A percentile compares a stretch with the other conserved stretches of the same genome.
Conservation (phyloP, 257 asterid genomes). For the Oldenlandia corymbosa region DNA sequence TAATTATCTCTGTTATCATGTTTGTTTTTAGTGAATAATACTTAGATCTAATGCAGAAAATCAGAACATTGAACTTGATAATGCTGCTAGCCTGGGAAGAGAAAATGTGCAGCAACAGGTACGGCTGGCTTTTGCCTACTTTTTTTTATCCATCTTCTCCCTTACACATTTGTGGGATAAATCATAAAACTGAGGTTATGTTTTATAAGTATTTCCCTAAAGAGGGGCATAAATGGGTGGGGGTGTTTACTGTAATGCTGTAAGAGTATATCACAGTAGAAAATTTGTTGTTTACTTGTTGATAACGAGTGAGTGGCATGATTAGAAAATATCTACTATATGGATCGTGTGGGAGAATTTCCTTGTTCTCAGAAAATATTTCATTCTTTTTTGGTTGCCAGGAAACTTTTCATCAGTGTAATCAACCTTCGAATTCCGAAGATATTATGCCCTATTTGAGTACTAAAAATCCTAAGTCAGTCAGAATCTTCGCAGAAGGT, state of each 20-base stretch:
- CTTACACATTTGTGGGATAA: neutral
- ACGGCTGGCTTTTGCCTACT: slow-evolving; percentile 2
- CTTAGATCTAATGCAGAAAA: slow-evolving; percentile 28
- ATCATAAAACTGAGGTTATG: no score
- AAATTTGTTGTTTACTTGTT: no score
- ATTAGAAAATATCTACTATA: no score
- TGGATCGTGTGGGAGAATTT: neutral
- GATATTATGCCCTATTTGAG: slow-evolving; percentile 27
- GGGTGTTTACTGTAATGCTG: no score
- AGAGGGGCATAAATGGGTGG: no score
- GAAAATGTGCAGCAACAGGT: slow-evolving; percentile 46
- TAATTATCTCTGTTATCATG: no score
- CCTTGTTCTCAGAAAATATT: slow-evolving; percentile 8
- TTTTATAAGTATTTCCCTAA: no score
- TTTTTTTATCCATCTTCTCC: slow-evolving; percentile 4
- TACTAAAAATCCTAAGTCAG: slow-evolving; percentile 31
- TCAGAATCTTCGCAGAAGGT: slow-evolving; percentile 29
- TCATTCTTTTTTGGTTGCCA: slow-evolving; percentile 30
- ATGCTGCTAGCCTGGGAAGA: slow-evolving; percentile 27
- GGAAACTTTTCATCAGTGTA: slow-evolving; percentile 32
- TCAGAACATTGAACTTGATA: slow-evolving; percentile 24
- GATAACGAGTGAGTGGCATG: no score
- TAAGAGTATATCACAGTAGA: no score
- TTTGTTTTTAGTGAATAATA: slow-evolving; percentile 25
- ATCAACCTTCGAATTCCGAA: slow-evolving; percentile 26